These are phyloP conservation scores for Stenocarpella maydis DNA, from an alignment of 2,329 filamentous ascomycete genomes.

Conservation along the genomic window DNA sequence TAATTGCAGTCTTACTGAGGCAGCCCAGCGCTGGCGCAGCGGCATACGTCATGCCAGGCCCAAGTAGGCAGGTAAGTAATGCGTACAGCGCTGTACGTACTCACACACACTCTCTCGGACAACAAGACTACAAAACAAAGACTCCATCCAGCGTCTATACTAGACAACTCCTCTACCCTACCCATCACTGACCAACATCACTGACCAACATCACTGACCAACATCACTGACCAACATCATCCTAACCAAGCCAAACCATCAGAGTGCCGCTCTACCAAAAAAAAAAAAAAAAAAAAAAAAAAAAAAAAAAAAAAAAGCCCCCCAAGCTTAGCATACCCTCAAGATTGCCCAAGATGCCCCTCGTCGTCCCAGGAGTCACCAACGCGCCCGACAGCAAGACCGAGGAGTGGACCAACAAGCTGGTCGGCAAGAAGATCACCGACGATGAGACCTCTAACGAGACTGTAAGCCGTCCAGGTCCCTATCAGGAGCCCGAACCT, in stretches of 20 bases:
- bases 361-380: constrained; percentile 68
- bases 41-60: constrained; percentile 32
- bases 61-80: background rate
- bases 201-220: background rate
- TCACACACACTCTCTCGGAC: too few relatives aligned
- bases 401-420: constrained; percentile 67
- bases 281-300: too few relatives aligned
- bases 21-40: background rate
- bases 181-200: background rate
- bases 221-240: background rate
- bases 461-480: constrained; percentile 52
- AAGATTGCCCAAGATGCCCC: constrained; percentile 63
- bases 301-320: too few relatives aligned
- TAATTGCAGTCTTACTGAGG: too few relatives aligned
- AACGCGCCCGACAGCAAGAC: constrained; percentile 54
- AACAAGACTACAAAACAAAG: background rate
- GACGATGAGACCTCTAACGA: constrained; percentile 57
- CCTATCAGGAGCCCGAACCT: too few relatives aligned
- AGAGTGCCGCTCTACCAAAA: constrained; percentile 4
- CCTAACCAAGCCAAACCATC: background rate
- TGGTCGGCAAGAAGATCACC: constrained; percentile 69
- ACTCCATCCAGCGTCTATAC: background rate
- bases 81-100: background rate
- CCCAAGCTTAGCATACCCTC: constrained; percentile 3
- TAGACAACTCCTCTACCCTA: too few relatives aligned